Conservation (phyloP, 2,329 filamentous ascomycete species). For the Alternaria dauci region DNA sequence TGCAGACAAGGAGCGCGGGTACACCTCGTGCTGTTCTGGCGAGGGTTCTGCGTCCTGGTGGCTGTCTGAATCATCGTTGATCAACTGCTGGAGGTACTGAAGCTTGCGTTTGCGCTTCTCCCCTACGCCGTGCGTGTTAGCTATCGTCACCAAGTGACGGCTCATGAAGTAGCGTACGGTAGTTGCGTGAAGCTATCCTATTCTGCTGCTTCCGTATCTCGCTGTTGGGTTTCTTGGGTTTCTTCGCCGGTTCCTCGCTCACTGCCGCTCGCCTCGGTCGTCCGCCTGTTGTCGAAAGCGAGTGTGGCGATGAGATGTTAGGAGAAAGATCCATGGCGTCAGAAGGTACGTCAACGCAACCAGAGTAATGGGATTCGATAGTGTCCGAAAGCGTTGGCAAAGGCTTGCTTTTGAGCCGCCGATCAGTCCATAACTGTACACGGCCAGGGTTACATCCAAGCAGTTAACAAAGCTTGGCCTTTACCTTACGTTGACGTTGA, state of each 20-base stretch:
- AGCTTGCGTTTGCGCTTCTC: slow-evolving; percentile 51
- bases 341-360: slow-evolving; percentile 24
- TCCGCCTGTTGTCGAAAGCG: slow-evolving; percentile 14
- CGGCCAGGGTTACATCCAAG: slow-evolving; percentile 32
- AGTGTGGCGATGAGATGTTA: slow-evolving; percentile 17
- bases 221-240: slow-evolving; percentile 48
- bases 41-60: slow-evolving; percentile 23
- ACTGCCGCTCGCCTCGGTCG: slow-evolving; percentile 19
- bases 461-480: slow-evolving; percentile 21
- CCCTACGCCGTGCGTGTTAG: slow-evolving; percentile 31
- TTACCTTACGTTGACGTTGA: slow-evolving; percentile 15
- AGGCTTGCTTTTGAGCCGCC: slow-evolving; percentile 29
- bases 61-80: slow-evolving; percentile 34
- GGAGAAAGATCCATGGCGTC: slow-evolving; percentile 31
- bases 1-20: slow-evolving; percentile 28
- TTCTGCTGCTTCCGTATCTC: slow-evolving; percentile 51
- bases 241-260: slow-evolving; percentile 25
- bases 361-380: slow-evolving; percentile 15
- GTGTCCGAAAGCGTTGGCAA: slow-evolving; percentile 16
- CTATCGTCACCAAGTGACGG: not conserved
- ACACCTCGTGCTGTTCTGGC: slow-evolving; percentile 21
- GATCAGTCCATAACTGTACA: slow-evolving; percentile 20
- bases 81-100: slow-evolving; percentile 47
- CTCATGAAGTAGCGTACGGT: slow-evolving; percentile 33
- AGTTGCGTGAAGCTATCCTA: slow-evolving; percentile 50